Conservation (phyloP, 306 rosid species). For the Sophora flavescens region DNA sequence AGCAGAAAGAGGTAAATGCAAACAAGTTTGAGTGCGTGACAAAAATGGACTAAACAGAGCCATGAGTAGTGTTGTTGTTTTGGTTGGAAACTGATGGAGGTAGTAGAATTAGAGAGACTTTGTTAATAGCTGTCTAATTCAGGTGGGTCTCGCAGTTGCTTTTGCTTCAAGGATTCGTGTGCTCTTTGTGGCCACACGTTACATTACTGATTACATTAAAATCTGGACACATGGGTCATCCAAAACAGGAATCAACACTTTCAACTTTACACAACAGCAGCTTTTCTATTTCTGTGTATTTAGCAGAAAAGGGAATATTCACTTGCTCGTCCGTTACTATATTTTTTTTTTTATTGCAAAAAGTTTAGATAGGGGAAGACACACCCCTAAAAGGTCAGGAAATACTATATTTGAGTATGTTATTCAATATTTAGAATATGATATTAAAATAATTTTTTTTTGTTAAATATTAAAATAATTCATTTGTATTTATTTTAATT, state of each 20-base stretch:
- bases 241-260: background rate
- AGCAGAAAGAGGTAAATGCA: slow-evolving; percentile 35
- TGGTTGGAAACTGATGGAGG: background rate
- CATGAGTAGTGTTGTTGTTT: slow-evolving; percentile 42
- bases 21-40: slow-evolving; percentile 33
- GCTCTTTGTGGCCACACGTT: slow-evolving; percentile 44
- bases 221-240: slow-evolving; percentile 31
- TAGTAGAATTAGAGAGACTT: background rate
- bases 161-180: slow-evolving; percentile 46
- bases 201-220: background rate
- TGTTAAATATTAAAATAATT: too few species aligned
- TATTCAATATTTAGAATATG: too few species aligned
- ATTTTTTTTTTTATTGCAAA: too few species aligned
- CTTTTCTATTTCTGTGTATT: too few species aligned
- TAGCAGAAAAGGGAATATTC: too few species aligned
- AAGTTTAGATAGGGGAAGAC: too few species aligned
- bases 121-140: background rate
- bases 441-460: too few species aligned
- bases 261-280: background rate
- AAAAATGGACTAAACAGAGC: slow-evolving; percentile 54
- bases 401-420: too few species aligned
- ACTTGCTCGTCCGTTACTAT: too few species aligned
- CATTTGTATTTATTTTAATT: too few species aligned
- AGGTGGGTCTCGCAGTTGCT: slow-evolving; percentile 40
- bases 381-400: too few species aligned